A percentile compares a stretch with the other conserved stretches of the same genome.
Conservation (phyloP, 176 grass and related monocot species). For the Rhynchospora breviuscula region DNA sequence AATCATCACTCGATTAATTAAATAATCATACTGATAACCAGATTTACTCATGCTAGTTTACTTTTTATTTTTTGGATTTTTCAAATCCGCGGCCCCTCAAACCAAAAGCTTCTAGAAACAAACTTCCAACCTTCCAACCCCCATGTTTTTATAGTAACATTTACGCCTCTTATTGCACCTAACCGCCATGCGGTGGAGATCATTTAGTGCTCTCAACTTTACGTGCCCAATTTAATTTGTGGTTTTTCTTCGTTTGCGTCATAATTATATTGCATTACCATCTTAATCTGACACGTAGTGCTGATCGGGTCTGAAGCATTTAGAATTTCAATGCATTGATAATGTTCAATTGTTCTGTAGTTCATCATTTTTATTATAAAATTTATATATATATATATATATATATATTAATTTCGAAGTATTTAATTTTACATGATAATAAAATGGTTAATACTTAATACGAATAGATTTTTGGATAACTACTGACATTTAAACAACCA, state of each 20-base stretch:
- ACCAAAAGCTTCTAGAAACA: not conserved
- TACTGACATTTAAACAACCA: no score
- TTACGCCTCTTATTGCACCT: conserved; percentile 3
- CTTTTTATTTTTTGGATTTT: no score
- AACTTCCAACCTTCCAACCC: not conserved
- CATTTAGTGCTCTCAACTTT: not conserved
- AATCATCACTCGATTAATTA: not conserved
- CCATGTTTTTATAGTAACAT: not conserved
- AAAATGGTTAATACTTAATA: no score
- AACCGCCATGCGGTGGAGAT: not conserved
- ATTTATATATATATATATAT: not conserved
- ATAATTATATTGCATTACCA: not conserved
- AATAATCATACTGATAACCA: not conserved
- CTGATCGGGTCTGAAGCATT: not conserved
- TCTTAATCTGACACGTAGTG: not conserved
- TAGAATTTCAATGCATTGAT: not conserved
- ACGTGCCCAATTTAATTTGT: not conserved
- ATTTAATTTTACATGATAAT: not conserved
- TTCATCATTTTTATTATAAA: not conserved
- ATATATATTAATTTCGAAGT: not conserved
- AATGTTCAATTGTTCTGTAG: not conserved
- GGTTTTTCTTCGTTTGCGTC: not conserved
- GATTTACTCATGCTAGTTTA: not conserved
- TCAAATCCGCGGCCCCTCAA: no score
- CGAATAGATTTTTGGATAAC: no score